Percentiles rank a stretch among this genome's conserved stretches.
These are phyloP conservation scores for Fusarium veterinarium DNA, from an alignment of 2,329 filamentous ascomycete genomes.

Conservation along the genomic window DNA sequence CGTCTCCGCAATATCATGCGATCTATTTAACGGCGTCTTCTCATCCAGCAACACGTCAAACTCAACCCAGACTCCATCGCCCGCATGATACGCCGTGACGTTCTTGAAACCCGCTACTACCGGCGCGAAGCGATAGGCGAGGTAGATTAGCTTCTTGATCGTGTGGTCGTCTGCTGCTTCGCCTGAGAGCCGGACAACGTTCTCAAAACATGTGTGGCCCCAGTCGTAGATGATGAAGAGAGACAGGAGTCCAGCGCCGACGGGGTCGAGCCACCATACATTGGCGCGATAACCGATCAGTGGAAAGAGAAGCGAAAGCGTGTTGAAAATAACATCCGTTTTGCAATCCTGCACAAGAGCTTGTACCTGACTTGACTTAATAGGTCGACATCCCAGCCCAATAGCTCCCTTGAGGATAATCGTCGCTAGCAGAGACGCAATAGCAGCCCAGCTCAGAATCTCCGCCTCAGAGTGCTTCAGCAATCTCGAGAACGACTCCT, in stretches of 20 bases:
- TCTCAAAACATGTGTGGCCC: constrained; percentile 62
- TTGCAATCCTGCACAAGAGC: constrained; percentile 63
- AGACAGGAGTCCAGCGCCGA: constrained; percentile 71
- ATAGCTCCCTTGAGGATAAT: constrained; percentile 84
- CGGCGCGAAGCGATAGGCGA: constrained; percentile 50
- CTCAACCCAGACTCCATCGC: constrained; percentile 51
- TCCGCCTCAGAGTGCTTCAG: constrained; percentile 64
- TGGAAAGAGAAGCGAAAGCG: constrained; percentile 87
- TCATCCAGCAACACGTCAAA: constrained; percentile 49
- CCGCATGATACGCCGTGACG: constrained; percentile 50
- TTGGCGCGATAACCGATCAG: constrained; percentile 69
- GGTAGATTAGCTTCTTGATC: constrained; percentile 48
- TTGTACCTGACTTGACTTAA: constrained; percentile 85
- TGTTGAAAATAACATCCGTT: constrained; percentile 88
- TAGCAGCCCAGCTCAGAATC: constrained; percentile 44
- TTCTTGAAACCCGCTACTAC: constrained; percentile 49
- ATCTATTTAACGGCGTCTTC: constrained; percentile 46
- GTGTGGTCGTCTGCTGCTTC: constrained; percentile 47
- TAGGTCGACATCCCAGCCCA: constrained; percentile 84
- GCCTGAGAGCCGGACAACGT: constrained; percentile 48
- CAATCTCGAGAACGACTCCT: constrained; percentile 74
- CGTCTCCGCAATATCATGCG: constrained; percentile 51
- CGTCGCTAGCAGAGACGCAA: constrained; percentile 72
- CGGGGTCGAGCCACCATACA: constrained; percentile 75
- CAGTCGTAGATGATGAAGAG: constrained; percentile 77